phyloP scores from a whole-genome alignment of 352 stramenopile species.

The Globisporangium uncinulatum region DNA sequence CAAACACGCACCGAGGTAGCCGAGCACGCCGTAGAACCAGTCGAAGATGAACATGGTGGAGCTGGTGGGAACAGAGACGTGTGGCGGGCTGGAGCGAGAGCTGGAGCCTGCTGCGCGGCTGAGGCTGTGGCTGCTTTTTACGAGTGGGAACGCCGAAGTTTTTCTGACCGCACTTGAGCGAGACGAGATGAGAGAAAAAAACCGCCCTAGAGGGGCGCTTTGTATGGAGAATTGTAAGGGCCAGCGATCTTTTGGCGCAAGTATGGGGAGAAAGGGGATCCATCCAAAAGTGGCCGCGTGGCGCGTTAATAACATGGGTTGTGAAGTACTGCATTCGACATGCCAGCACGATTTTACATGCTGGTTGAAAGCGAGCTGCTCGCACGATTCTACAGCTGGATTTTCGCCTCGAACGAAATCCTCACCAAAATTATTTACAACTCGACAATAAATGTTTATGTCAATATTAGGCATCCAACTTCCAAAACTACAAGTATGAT shows the following conservation, averaged over 20 bases:
- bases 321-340: too few relatives aligned
- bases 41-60: slow-evolving; percentile 91
- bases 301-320: too few relatives aligned
- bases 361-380: too few relatives aligned
- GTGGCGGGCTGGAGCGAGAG: background rate
- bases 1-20: slow-evolving; percentile 81
- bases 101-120: background rate
- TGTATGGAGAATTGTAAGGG: background rate
- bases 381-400: too few relatives aligned
- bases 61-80: background rate
- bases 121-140: background rate
- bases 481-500: too few relatives aligned
- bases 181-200: background rate
- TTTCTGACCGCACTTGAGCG: slow-evolving; percentile 18
- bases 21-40: slow-evolving; percentile 94
- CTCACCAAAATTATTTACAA: too few relatives aligned
- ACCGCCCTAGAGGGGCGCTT: background rate
- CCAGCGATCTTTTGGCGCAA: background rate
- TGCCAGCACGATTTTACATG: too few relatives aligned
- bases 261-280: background rate
- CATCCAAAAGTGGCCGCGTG: background rate
- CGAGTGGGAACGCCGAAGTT: slow-evolving; percentile 3
- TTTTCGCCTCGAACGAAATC: too few relatives aligned
- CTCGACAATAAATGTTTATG: too few relatives aligned
- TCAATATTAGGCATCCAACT: too few relatives aligned